Evolutionary conservation across 2,329 filamentous ascomycete species (phyloP).

Genomic region (Penicillium sp.): DNA sequence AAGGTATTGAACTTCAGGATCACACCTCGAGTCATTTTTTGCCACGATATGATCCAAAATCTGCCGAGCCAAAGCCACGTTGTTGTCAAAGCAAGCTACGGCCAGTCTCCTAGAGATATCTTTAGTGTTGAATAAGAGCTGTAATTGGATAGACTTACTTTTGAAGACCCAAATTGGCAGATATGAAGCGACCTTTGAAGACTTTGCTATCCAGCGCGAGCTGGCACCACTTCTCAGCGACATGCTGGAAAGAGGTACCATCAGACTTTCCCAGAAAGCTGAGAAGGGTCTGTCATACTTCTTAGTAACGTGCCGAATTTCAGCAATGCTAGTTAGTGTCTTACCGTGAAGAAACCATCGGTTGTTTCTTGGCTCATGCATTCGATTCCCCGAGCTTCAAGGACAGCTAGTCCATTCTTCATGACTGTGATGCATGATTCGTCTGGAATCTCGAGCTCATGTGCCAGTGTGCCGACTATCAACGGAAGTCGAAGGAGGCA

Average conservation of each 20-base stretch:
- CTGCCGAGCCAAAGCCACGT: not conserved
- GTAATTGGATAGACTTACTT: conserved; percentile 56
- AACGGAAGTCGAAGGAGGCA: conserved; percentile 71
- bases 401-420: conserved; percentile 21
- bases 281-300: conserved; percentile 71
- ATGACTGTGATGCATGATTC: conserved; percentile 46
- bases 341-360: conserved; percentile 53
- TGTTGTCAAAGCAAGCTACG: not conserved
- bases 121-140: not conserved
- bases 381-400: conserved; percentile 55
- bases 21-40: not conserved
- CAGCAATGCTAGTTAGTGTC: not conserved
- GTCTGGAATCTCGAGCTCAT: conserved; percentile 53
- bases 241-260: conserved; percentile 56
- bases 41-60: not conserved
- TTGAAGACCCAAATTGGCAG: conserved; percentile 71
- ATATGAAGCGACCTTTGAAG: conserved; percentile 69
- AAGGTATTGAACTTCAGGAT: not conserved
- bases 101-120: not conserved
- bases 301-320: conserved; percentile 5
- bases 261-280: conserved; percentile 71
- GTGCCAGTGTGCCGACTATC: conserved; percentile 48
- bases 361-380: conserved; percentile 66
- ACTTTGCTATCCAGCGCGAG: conserved; percentile 67
- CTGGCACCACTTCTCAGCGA: conserved; percentile 71